Conservation (phyloP, 345 rosid genomes). For the Raphanus sativus region DNA sequence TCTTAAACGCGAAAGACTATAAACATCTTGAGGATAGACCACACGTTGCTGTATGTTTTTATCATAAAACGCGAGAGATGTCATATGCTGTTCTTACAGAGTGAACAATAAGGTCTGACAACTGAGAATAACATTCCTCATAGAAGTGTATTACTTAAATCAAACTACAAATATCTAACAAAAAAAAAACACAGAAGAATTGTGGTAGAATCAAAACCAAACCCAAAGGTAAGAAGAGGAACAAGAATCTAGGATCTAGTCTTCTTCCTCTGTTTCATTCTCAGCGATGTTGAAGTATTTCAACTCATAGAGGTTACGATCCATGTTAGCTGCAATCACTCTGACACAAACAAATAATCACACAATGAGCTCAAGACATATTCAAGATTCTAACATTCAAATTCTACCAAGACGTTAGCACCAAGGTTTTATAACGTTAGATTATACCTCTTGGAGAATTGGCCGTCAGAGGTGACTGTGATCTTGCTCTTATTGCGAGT, state of each 20-base stretch:
- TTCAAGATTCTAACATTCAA: background rate
- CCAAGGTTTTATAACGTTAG: background rate
- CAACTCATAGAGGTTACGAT: conserved; percentile 71
- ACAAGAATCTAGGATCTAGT: conserved; percentile 33
- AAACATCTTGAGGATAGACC: too few relatives aligned
- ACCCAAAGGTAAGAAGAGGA: background rate
- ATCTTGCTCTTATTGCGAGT: conserved; percentile 61
- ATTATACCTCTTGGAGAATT: conserved; percentile 65
- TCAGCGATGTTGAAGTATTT: conserved; percentile 93
- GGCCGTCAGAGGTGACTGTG: conserved; percentile 58
- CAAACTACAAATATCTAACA: too few relatives aligned
- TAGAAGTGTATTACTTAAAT: too few relatives aligned
- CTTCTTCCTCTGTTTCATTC: conserved; percentile 90
- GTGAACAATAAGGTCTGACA: too few relatives aligned
- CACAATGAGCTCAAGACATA: background rate
- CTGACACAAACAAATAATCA: conserved; percentile 32
- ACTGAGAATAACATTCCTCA: too few relatives aligned
- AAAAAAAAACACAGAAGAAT: too few relatives aligned
- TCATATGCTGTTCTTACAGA: too few relatives aligned
- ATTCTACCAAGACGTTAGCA: background rate
- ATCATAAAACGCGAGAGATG: too few relatives aligned
- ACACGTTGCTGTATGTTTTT: too few relatives aligned
- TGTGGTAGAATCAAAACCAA: background rate
- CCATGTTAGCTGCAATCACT: conserved; percentile 81
- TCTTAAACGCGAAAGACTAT: too few relatives aligned